phyloP scores from a whole-genome alignment of 306 rosid genomes.

The Coriaria nepalensis region DNA sequence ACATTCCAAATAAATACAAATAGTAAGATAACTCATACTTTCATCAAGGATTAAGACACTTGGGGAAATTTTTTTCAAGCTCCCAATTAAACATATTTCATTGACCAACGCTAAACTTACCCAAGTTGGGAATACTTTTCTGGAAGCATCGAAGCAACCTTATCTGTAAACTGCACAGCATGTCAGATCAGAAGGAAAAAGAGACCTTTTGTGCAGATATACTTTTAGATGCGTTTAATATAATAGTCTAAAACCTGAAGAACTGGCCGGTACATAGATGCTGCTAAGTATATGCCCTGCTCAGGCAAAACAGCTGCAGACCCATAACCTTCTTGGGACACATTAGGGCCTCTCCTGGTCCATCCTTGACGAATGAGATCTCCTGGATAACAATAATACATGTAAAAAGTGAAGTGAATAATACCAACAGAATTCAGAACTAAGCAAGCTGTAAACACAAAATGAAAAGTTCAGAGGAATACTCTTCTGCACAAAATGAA shows the following conservation, averaged over 20 bases:
- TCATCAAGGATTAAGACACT: too few species aligned
- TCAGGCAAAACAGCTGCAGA: constrained; percentile 94
- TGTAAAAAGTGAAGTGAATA: too few species aligned
- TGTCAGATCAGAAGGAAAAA: constrained; percentile 9
- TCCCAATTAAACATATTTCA: background rate
- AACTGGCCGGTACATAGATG: constrained; percentile 90
- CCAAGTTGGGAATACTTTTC: constrained; percentile 77
- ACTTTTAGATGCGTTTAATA: background rate
- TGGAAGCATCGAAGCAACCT: constrained; percentile 79
- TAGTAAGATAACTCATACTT: too few species aligned
- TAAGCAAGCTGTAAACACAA: background rate
- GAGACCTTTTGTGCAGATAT: constrained; percentile 1
- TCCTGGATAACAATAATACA: constrained; percentile 28
- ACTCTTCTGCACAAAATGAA: too few species aligned
- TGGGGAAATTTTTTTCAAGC: too few species aligned
- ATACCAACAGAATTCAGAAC: background rate
- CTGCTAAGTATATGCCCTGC: constrained; percentile 95
- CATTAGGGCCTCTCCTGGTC: constrained; percentile 79
- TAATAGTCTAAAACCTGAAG: constrained; percentile 52
- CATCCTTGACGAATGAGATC: constrained; percentile 98
- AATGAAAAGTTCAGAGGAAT: background rate
- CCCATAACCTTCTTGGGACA: constrained; percentile 93
- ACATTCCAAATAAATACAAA: too few species aligned
- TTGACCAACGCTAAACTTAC: constrained; percentile 33
- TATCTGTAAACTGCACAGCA: constrained; percentile 80